Conservation (phyloP, 2,329 filamentous ascomycete genomes). For the Aotearoamyces nothofagi region DNA sequence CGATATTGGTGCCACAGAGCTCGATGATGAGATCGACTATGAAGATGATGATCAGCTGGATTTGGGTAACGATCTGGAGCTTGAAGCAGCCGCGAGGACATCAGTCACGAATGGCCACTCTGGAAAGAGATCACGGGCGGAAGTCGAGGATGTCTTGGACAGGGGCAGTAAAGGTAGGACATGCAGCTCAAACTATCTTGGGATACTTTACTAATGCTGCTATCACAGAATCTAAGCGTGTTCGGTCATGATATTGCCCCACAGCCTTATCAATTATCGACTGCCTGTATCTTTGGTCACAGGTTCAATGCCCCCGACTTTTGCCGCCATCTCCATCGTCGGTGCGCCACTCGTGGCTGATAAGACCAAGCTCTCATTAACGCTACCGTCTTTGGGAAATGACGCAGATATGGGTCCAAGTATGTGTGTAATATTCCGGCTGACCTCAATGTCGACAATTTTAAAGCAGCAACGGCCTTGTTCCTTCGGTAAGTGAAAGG, state of each 20-base stretch:
- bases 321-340: too few species aligned
- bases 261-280: too few species aligned
- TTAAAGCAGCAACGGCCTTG: too few species aligned
- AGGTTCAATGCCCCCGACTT: too few species aligned
- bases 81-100: constrained; percentile 1
- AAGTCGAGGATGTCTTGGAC: constrained; percentile 9
- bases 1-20: constrained; percentile 6
- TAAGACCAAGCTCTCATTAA: too few species aligned
- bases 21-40: constrained; percentile 23
- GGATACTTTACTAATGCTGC: not conserved
- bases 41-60: constrained; percentile 17
- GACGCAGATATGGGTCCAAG: too few species aligned
- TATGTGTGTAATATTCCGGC: too few species aligned
- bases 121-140: constrained; percentile 15
- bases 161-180: constrained; percentile 2
- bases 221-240: constrained; percentile 17
- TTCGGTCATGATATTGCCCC: constrained; percentile 16
- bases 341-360: too few species aligned
- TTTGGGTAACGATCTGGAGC: constrained; percentile 2
- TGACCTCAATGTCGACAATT: too few species aligned
- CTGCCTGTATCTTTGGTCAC: too few species aligned
- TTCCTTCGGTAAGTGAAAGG: too few species aligned
- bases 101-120: constrained; percentile 8
- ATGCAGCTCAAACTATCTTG: constrained; percentile 2
- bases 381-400: too few species aligned